These are phyloP conservation scores for Straminergon stramineum DNA, from an alignment of 225 moss, liverwort and hornwort genomes.

Conservation along the genomic window DNA sequence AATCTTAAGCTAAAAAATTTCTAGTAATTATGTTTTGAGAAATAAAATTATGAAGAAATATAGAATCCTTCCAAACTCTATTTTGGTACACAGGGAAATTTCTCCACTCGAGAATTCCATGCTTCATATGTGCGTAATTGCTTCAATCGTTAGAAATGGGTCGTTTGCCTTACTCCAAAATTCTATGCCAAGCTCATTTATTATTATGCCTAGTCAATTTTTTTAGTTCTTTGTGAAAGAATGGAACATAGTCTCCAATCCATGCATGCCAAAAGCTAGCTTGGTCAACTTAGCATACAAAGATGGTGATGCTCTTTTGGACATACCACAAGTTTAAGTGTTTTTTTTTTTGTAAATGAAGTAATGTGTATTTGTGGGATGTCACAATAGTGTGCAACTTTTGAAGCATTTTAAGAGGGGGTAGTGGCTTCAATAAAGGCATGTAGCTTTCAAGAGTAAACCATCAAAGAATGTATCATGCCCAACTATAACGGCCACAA, in stretches of 20 bases:
- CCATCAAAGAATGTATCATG: not conserved
- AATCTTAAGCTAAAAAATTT: too few relatives aligned
- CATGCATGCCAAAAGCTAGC: not conserved
- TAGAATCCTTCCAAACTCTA: too few relatives aligned
- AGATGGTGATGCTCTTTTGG: not conserved
- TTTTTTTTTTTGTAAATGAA: not conserved
- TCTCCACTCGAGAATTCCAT: too few relatives aligned
- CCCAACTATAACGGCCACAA: fast-evolving
- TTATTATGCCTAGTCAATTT: not conserved
- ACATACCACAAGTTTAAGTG: not conserved
- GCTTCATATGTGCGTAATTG: too few relatives aligned
- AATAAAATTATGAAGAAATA: too few relatives aligned
- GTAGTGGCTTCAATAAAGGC: not conserved
- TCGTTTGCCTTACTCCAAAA: not conserved
- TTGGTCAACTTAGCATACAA: not conserved
- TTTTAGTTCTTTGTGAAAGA: not conserved
- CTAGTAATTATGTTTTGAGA: too few relatives aligned
- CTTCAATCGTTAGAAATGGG: too few relatives aligned
- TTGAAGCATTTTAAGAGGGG: not conserved
- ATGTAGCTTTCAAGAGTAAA: not conserved
- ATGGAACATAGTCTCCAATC: not conserved
- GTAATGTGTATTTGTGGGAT: not conserved
- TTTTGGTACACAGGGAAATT: too few relatives aligned
- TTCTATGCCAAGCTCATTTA: not conserved
- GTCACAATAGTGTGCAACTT: not conserved